These are phyloP conservation scores for Lipomyces chichibuensis DNA, from an alignment of 805 yeast genomes.

Conservation along the genomic window DNA sequence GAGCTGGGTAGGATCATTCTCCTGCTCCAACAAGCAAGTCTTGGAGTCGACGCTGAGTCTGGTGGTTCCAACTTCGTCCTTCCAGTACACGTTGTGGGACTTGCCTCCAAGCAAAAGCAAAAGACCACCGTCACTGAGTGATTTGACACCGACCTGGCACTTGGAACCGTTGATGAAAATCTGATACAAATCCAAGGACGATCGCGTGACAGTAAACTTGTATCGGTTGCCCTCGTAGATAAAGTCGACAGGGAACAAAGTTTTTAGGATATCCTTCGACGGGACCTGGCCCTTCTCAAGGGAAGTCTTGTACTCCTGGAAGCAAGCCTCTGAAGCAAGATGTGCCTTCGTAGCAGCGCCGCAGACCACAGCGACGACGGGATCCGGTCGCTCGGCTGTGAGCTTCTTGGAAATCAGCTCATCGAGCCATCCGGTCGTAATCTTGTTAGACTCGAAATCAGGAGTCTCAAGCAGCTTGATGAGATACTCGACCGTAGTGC, in stretches of 20 bases:
- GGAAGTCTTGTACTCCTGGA: conserved; percentile 69
- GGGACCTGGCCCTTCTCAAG: conserved; percentile 96
- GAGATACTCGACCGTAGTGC: conserved; percentile 96
- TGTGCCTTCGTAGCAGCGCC: conserved; percentile 98
- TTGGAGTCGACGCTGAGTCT: conserved; percentile 93
- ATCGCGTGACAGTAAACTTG: conserved; percentile 93
- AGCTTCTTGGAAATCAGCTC: conserved; percentile 90
- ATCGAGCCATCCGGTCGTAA: conserved; percentile 99
- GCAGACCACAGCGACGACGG: conserved; percentile 85
- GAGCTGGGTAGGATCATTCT: conserved; percentile 97
- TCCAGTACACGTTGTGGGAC: conserved; percentile 95
- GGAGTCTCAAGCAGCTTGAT: conserved; percentile 95
- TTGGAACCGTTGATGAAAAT: conserved; percentile 92
- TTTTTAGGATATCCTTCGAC: conserved; percentile 74
- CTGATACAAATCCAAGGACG: conserved; percentile 82
- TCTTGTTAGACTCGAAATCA: conserved; percentile 92
- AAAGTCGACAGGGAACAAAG: conserved; percentile 90
- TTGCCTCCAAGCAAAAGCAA: conserved; percentile 86
- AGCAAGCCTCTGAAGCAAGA: conserved; percentile 70
- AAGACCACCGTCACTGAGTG: conserved; percentile 94
- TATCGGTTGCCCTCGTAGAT: conserved; percentile 92
- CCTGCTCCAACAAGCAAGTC: conserved; percentile 91
- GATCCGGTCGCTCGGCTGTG: conserved; percentile 97
- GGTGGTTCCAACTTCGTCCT: conserved; percentile 94
- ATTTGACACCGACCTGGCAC: conserved; percentile 80